Conservation (phyloP, 768 basidiomycete species). For the Podaxis carcinomalis region DNA sequence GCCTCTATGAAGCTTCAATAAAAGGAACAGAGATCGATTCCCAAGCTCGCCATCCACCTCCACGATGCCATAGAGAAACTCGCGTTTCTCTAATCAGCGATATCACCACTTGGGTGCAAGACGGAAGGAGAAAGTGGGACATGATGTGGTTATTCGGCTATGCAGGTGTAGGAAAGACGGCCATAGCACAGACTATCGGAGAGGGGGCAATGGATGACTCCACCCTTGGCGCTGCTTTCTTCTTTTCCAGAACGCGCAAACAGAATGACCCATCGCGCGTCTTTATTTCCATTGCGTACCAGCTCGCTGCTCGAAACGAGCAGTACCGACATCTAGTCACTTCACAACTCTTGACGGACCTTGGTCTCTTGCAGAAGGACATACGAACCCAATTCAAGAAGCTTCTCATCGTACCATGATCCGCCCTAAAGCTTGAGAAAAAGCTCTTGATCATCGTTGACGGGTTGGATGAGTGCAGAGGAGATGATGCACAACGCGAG, state of each 20-base stretch:
- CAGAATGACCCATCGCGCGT: constrained; percentile 5
- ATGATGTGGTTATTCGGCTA: not conserved
- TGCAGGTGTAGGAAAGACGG: constrained; percentile 10
- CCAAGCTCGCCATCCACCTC: constrained; percentile 4
- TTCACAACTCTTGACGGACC: not conserved
- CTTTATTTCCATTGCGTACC: constrained; percentile 13
- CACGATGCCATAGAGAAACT: constrained; percentile 4
- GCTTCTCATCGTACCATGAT: constrained; percentile 5
- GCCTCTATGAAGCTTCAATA: not conserved
- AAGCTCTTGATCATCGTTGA: constrained; percentile 9
- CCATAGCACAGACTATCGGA: constrained; percentile 11
- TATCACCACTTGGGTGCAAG: constrained; percentile 2
- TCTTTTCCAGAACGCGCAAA: constrained; percentile 7
- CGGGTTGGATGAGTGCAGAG: constrained; percentile 15
- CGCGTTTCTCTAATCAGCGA: constrained; percentile 1
- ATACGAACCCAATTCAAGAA: constrained; percentile 6
- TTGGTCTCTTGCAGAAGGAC: not conserved
- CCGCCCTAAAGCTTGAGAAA: not conserved
- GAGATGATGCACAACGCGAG: constrained; percentile 7
- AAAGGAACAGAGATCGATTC: constrained; percentile 6
- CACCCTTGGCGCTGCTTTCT: constrained; percentile 9
- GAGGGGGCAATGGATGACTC: not conserved
- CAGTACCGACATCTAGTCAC: not conserved
- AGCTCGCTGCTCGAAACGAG: not conserved
- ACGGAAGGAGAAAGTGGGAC: not conserved